Base-by-base conservation (phyloP, 2,329 filamentous ascomycete species). In the Phaeosphaeria sp. region DNA sequence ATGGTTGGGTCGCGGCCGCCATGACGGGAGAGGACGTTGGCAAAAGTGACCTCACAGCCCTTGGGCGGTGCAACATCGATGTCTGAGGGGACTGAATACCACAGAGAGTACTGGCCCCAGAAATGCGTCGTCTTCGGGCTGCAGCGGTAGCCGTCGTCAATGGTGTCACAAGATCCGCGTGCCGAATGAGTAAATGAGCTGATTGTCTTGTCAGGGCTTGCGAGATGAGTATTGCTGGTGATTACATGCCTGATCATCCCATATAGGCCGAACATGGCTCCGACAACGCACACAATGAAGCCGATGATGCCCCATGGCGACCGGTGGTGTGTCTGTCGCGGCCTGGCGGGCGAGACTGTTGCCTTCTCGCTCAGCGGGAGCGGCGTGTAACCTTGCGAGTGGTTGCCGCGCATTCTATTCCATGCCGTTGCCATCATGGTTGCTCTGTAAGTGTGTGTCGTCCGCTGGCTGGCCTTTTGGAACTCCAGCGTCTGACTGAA, bases 51-150 rank as follows among this genome's bases (percentile, higher is more conserved):
- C 13, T 85, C 80, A 78, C 93, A 97, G n/a, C 81, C 82, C 0
- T 80, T 65, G 0, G 92, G 93, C 0, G 90, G 79, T 7, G 81
- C 80, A 6, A 82, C 67, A 17, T 86, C 80, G 50, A 92, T 85
- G 2, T 85, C 81, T 1, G 90, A 92, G 6, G 88, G 84, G 0
- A 93, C 89, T 0, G 89, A 84, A 77, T 91, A 97, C 79, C 88
- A 96, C 1, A 93, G 91, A 18, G 92, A 90, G 76, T 97, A 97
- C 74, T 94, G 92, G 55, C 93, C 93, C 92, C 92, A 96, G 54
- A 82, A 84, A 64, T 87, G 89, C 1, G 87, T 86, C 46, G 89
- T 83, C 30, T 84, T 74, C 3, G 84, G 77, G 48, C 83, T 81
- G 76, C 90, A 93, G 62, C 85, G 83, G 74, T 88, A 90, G 57